Evolutionary conservation across 2,329 filamentous ascomycete species (phyloP), one percentile per base, ranked within the genome.

Genomic region (Claviceps digitariae): DNA sequence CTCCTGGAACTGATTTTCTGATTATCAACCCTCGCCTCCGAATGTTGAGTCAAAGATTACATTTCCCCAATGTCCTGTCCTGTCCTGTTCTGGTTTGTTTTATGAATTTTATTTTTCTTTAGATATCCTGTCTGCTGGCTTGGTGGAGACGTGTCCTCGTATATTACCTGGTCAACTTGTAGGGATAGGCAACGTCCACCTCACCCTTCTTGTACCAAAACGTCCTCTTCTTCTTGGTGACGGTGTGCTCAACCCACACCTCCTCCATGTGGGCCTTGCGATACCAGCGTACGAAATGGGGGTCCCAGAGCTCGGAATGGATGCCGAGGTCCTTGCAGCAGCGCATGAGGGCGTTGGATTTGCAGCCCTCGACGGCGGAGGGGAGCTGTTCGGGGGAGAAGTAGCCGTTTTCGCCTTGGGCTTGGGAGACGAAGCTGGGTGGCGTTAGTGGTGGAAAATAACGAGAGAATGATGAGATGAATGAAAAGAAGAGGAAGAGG

Each of bases 321-420:
- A 98, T 86, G 38, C 93, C 93, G 34, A 98, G 73, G 68, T 98
- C 93, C 74, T 98, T 98, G 76, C 93, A 97, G 78, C 91, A 97
- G 55, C 93, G 87, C 83, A 97, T 94, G 60, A 98, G 77, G 13
- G 93, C 93, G 66, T 98, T 98, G 57, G 90, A 95, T 72, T 96
- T 96, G 77, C 90, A 95, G 52, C 93, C 93, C 71, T 98, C 93
- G 56, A 90, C 90, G 9, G 93, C 90, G 1, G 90, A 95, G 27
- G 93, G 90, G 58, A 98, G 90, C 53, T 86, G 86, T 61, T 96
- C 90, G 36, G 88, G 79, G 61, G 80, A 82, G 72, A 97, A 98
- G 72, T 94, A 98, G 60, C 87, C 82, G 74, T 95, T 91, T 70
- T 97, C 93, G 65, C 93, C 93, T 59, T 93, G 86, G 1, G 93